A percentile compares a stretch with the other conserved stretches of the same genome.
phyloP scores from a whole-genome alignment of 2,329 filamentous ascomycete species.

The Fusarium tricinctum region DNA sequence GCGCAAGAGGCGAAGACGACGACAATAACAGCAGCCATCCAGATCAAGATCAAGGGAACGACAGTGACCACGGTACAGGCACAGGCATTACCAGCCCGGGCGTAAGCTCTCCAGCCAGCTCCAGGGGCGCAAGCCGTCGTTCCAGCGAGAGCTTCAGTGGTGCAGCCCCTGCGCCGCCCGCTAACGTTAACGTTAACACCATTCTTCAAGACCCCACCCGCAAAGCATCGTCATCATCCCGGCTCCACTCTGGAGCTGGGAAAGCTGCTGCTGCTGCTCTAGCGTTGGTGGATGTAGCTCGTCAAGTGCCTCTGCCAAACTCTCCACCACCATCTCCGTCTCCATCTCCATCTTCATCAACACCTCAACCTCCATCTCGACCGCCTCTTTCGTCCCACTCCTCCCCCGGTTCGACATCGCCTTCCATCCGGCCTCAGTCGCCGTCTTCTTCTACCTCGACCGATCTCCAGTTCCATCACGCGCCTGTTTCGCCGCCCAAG shows the following conservation, averaged over 20 bases:
- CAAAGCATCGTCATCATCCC: constrained; percentile 53
- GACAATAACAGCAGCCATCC: constrained; percentile 31
- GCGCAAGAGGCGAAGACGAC: constrained; percentile 53
- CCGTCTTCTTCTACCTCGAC: constrained; percentile 48
- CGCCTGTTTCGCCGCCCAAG: constrained; percentile 56
- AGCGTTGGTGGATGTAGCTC: constrained; percentile 54
- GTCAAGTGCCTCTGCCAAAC: constrained; percentile 58
- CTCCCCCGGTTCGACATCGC: constrained; percentile 53
- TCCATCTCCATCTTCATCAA: constrained; percentile 47
- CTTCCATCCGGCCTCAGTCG: constrained; percentile 51
- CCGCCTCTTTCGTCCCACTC: constrained; percentile 51
- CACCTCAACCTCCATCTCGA: constrained; percentile 47
- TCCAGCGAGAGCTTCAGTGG: constrained; percentile 36
- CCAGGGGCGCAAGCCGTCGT: constrained; percentile 22
- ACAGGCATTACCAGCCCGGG: not conserved
- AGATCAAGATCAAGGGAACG: constrained; percentile 32
- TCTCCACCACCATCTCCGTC: constrained; percentile 58
- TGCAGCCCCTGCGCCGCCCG: constrained; percentile 42
- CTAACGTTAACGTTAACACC: constrained; percentile 29
- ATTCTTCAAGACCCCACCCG: constrained; percentile 43
- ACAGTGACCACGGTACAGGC: constrained; percentile 13
- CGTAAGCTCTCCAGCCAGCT: constrained; percentile 15
- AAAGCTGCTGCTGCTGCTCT: constrained; percentile 35
- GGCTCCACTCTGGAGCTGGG: constrained; percentile 49
- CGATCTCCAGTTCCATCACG: constrained; percentile 45